Base-by-base conservation (phyloP, 306 rosid species). In the Albizia julibrissin region DNA sequence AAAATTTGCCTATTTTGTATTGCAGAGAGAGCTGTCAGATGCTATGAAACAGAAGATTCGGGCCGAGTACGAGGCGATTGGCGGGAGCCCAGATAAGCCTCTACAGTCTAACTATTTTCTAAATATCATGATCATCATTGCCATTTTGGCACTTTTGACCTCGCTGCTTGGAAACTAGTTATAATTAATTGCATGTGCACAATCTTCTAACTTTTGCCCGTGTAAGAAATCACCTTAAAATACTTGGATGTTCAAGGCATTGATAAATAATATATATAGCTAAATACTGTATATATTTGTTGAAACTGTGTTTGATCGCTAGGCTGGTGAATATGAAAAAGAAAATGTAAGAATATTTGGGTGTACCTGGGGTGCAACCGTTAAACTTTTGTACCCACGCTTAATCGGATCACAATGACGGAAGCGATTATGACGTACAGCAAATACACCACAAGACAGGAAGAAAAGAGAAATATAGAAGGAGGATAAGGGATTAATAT, bases 51-150 rank as follows among this genome's bases (percentile, higher is more conserved):
- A 96, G 93, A 96, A 93, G 97, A 92, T 92, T 66, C 96, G 97
- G 42, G 97, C 94, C 42, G 99, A 93, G 83, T 92, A 93, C 80
- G 89, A 92, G 91, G 92, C 90, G 4, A 3, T 92, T 50, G 99
- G 98, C 47, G 99, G 98, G 76, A 93, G 94, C 89, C 97, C 99
- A 91, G 97, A 96, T 85, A 93, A 90, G 95, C 92, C 99, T 84
- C 83, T 92, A 46, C 84, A 81, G 82, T 89, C 97, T 58, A 96
- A 96, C 89, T 93, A 91, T 84, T 96, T 96, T 75, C 97, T 93
- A 14, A 93, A 96, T 80, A 92, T 93, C 87, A 93, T 93, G 0
- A 80, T 96, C 79, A 85, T 89, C 84, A 72, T 96, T 79, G 92
- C 90, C 77, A 97, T 88, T 87, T 87, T 96, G 94, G 97, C 97